A percentile compares a stretch with the other conserved stretches of the same genome.
These are phyloP conservation scores for Leccinum subtestaceum DNA, from an alignment of 768 basidiomycete genomes.

Conservation along the genomic window DNA sequence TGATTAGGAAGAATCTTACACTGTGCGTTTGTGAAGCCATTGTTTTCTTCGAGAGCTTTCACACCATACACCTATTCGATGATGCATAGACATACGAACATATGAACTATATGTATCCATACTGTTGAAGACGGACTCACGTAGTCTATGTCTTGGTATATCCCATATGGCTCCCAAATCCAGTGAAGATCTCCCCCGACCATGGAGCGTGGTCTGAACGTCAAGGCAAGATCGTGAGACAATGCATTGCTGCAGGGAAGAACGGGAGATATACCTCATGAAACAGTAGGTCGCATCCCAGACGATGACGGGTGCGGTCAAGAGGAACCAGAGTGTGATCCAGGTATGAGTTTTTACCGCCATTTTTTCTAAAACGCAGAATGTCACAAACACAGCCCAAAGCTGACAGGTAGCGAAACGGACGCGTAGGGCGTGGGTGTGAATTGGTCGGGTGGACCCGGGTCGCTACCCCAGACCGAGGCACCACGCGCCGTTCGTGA, in stretches of 20 bases:
- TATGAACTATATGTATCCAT: not conserved
- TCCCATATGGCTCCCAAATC: constrained; percentile 83
- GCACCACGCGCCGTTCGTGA: not conserved
- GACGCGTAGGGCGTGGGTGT: constrained; percentile 1
- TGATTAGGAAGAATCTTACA: constrained; percentile 42
- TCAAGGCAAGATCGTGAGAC: not conserved
- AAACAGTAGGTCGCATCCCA: constrained; percentile 87
- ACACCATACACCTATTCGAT: constrained; percentile 65
- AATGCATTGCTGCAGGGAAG: no score
- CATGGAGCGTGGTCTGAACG: constrained; percentile 79
- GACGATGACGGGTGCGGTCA: constrained; percentile 49
- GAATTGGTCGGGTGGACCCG: not conserved
- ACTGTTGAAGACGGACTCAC: constrained; percentile 26
- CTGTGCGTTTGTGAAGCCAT: constrained; percentile 87
- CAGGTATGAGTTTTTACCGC: constrained; percentile 51
- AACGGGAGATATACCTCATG: constrained; percentile 48
- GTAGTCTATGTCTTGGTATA: constrained; percentile 67
- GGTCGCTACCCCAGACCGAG: not conserved
- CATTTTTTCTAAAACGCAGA: constrained; percentile 32
- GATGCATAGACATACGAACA: constrained; percentile 36
- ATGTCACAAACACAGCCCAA: not conserved
- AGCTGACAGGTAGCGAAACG: not conserved
- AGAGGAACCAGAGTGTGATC: constrained; percentile 67
- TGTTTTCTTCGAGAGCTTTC: constrained; percentile 55
- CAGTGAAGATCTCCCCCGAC: constrained; percentile 85